These are phyloP conservation scores for Pythium biforme DNA, from an alignment of 352 stramenopile species.

Conservation along the genomic window DNA sequence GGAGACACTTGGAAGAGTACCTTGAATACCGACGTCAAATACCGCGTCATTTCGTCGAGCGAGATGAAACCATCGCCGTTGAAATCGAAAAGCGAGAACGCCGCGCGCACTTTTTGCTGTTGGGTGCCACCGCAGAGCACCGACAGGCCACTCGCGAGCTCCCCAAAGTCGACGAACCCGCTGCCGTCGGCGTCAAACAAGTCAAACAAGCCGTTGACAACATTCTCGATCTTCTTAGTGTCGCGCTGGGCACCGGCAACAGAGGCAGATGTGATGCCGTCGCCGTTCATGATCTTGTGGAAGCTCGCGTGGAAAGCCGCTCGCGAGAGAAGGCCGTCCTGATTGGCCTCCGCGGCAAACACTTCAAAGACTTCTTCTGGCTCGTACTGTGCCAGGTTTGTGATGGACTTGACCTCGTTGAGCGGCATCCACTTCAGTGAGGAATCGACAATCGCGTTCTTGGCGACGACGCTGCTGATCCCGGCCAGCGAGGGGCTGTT, in stretches of 20 bases:
- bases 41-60: constrained; percentile 83
- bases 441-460: constrained; percentile 72
- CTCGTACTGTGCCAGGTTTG: constrained; percentile 71
- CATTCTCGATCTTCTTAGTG: constrained; percentile 47
- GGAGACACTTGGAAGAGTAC: constrained; percentile 76
- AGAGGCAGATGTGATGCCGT: constrained; percentile 14
- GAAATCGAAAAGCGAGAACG: constrained; percentile 87
- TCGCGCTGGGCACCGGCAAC: constrained; percentile 25
- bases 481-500: constrained; percentile 63
- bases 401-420: constrained; percentile 80
- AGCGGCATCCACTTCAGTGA: constrained; percentile 81
- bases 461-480: constrained; percentile 67
- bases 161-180: constrained; percentile 78
- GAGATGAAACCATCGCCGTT: constrained; percentile 89
- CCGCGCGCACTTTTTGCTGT: constrained; percentile 82
- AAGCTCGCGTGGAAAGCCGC: constrained; percentile 82
- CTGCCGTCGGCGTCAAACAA: constrained; percentile 78
- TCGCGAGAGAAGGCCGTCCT: constrained; percentile 68
- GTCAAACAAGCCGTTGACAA: constrained; percentile 75
- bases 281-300: constrained; percentile 52
- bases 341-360: constrained; percentile 73
- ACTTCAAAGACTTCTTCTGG: constrained; percentile 87
- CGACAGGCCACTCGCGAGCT: constrained; percentile 79
- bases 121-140: constrained; percentile 84
- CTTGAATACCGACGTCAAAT: constrained; percentile 85